phyloP scores from a whole-genome alignment of 345 rosid species.

The Turritis glabra region DNA sequence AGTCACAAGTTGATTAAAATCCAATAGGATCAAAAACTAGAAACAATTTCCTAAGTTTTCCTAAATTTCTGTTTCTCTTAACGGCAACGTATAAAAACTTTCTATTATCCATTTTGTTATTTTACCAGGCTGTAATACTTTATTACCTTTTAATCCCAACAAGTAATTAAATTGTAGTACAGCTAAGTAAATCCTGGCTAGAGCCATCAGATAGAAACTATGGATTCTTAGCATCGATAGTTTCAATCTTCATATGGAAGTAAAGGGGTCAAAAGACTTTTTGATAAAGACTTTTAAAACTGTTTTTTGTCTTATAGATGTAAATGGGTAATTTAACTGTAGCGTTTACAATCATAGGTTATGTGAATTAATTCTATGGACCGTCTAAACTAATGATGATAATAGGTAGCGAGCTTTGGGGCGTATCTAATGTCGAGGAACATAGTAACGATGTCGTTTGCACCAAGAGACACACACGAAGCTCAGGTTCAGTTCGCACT shows the following conservation, averaged over 20 bases:
- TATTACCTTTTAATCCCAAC: neutral
- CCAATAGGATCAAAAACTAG: neutral
- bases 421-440: slow-evolving; percentile 76
- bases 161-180: slow-evolving; percentile 3
- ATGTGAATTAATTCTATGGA: neutral
- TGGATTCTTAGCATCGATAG: neutral
- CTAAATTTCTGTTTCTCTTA: neutral
- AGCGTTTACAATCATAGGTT: neutral
- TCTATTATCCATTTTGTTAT: neutral
- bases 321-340: neutral
- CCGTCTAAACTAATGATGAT: neutral
- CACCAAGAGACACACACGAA: slow-evolving; percentile 94
- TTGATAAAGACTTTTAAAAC: neutral
- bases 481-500: slow-evolving; percentile 96
- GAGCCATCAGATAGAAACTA: neutral
- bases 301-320: neutral
- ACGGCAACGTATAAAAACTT: neutral
- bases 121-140: neutral
- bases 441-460: slow-evolving; percentile 77
- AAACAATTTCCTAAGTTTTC: slow-evolving; percentile 1
- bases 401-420: slow-evolving; percentile 92
- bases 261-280: slow-evolving; percentile 23
- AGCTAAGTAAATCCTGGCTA: slow-evolving; percentile 16
- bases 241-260: slow-evolving; percentile 18
- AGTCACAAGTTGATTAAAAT: slow-evolving; percentile 1